Conservation (phyloP, 148 eudicot genomes). For the Nepenthes gracilis region DNA sequence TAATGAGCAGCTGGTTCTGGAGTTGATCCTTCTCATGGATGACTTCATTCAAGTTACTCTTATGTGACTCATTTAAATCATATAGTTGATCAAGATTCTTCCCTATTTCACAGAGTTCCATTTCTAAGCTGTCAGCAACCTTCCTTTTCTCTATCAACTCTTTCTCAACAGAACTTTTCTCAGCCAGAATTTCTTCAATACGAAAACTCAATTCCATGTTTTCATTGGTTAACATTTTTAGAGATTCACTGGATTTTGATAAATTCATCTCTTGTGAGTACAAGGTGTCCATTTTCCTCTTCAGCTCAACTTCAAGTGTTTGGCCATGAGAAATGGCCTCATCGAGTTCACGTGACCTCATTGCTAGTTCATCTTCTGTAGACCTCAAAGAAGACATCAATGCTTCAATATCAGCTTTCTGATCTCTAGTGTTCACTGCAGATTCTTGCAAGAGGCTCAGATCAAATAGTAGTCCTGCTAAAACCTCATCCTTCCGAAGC, state of each 20-base stretch:
- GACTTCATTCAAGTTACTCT: constrained; percentile 35
- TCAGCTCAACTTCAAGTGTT: constrained; percentile 44
- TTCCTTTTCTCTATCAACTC: constrained; percentile 42
- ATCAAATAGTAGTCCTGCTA: constrained; percentile 67
- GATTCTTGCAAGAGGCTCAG: constrained; percentile 76
- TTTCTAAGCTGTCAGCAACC: constrained; percentile 39
- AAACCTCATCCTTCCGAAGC: constrained; percentile 62
- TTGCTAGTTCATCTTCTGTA: constrained; percentile 40
- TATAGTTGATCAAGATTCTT: constrained; percentile 35
- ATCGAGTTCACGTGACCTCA: constrained; percentile 38
- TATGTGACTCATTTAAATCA: constrained; percentile 39
- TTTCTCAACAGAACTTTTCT: constrained; percentile 36
- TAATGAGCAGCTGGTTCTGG: constrained; percentile 22
- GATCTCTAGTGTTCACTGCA: constrained; percentile 45
- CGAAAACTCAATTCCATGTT: constrained; percentile 35
- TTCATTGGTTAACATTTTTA: constrained; percentile 30
- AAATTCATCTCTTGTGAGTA: constrained; percentile 42
- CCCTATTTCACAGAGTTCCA: constrained; percentile 50
- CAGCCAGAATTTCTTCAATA: constrained; percentile 27
- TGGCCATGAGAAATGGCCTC: constrained; percentile 27
- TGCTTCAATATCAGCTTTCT: constrained; percentile 52
- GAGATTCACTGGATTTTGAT: constrained; percentile 29
- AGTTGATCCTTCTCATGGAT: constrained; percentile 46
- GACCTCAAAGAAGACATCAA: constrained; percentile 31
- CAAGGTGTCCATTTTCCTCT: constrained; percentile 37